These are phyloP conservation scores for Leccinum fibrillosum DNA, from an alignment of 768 basidiomycete species.

Conservation along the genomic window DNA sequence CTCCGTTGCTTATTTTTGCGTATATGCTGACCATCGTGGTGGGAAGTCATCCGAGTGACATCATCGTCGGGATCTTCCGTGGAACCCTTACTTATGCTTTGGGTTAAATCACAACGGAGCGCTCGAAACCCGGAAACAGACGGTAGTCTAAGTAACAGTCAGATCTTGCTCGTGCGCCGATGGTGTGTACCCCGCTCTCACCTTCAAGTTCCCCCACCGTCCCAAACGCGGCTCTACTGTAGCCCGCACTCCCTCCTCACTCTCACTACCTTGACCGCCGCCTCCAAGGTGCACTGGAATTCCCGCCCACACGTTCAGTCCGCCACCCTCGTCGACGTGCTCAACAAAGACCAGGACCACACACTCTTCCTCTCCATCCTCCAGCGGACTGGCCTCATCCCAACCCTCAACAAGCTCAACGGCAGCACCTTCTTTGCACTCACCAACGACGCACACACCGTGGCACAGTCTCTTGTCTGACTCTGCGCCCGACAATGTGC, in stretches of 20 bases:
- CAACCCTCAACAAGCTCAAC: constrained; percentile 85
- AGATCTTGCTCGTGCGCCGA: too few species aligned
- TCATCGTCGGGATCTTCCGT: too few species aligned
- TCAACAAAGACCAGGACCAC: constrained; percentile 75
- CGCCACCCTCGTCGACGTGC: constrained; percentile 72
- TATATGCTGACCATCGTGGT: too few species aligned
- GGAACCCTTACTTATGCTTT: too few species aligned
- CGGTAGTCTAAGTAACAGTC: too few species aligned
- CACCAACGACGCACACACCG: constrained; percentile 75
- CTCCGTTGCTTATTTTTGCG: too few species aligned
- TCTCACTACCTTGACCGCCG: constrained; percentile 11
- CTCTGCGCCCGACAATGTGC: constrained; percentile 69
- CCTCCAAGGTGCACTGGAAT: constrained; percentile 24
- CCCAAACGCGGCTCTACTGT: constrained; percentile 32
- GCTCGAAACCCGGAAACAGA: too few species aligned
- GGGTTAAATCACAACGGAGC: too few species aligned
- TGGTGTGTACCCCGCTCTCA: background rate
- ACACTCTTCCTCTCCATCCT: constrained; percentile 70
- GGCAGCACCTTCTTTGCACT: constrained; percentile 89
- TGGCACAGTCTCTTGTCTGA: constrained; percentile 31
- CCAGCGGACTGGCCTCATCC: constrained; percentile 83
- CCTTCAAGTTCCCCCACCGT: background rate
- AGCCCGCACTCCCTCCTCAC: constrained; percentile 35
- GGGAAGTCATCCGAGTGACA: too few species aligned
- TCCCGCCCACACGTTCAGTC: constrained; percentile 30